Evolutionary conservation across 371 early-diverging fungal species (phyloP), one percentile per base, ranked within the genome.

Genomic region (Quaeritorhiza haematococci): DNA sequence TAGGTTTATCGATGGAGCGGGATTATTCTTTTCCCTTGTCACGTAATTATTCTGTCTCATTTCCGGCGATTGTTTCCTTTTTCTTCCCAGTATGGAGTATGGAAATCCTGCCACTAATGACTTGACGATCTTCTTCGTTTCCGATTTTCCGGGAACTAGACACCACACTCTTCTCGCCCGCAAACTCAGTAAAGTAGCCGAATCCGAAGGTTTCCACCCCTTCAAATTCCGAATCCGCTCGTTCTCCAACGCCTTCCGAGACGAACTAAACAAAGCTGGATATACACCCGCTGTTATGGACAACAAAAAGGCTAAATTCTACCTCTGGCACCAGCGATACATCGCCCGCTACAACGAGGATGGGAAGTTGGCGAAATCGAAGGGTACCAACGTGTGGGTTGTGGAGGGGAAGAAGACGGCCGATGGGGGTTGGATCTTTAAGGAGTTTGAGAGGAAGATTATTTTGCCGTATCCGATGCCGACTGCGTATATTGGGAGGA

Each of bases 211-310:
- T 32, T 84, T 80, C 60, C 70, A 80, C 13, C 79, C 83, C 28
- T 81, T 86, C 72, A 79, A 83, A 52, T 86, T 85, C 65, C 81
- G 85, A 7, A 85, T 86, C 58, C 80, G 80, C 58, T 75, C 86
- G 10, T 85, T 86, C 49, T 79, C 78, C 19, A 83, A 84, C 53
- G 82, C 82, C 1, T 85, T 79, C 58, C 74, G 74, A 53, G 84
- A 84, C 46, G 75, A 76, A 50, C 59, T 85, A 33, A 61, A 74
- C 35, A 55, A 62, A 30, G 66, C 73, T 43, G 80, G 83, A 19
- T 59, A 72, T 61, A 68, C 73, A 13, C 80, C 76, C 58, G 77
- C 75, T 35, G 64, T 73, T 8, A 61, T 82, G 26, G 73, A 78
- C 27, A 57, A 76, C 35, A 74, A 76, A 52, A 78, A 81, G 56